These are phyloP conservation scores for Gentiana straminea DNA, from an alignment of 257 asterid species.

Conservation along the genomic window DNA sequence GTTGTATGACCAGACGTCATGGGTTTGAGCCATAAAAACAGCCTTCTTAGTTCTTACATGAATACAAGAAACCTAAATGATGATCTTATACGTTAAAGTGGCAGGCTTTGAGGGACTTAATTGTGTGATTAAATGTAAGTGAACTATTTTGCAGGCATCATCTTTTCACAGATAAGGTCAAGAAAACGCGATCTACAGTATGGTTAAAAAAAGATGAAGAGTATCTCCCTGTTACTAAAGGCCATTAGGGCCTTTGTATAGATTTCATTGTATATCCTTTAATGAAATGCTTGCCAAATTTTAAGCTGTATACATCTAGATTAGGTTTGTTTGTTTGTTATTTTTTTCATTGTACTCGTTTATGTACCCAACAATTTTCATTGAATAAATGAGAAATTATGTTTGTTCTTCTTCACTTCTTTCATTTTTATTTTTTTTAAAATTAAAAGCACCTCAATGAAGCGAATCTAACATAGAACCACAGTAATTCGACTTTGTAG, in stretches of 20 bases:
- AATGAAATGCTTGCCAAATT: background rate
- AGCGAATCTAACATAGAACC: no score
- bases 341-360: background rate
- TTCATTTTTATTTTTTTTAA: no score
- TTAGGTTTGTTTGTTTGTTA: background rate
- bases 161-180: conserved; percentile 53
- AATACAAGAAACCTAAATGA: background rate
- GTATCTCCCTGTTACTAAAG: conserved; percentile 28
- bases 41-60: background rate
- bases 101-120: no score
- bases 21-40: background rate
- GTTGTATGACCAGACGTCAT: no score
- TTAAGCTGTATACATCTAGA: background rate
- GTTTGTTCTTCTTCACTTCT: no score
- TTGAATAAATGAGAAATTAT: no score
- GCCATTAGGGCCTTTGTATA: conserved; percentile 15
- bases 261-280: background rate
- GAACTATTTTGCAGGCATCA: conserved; percentile 44
- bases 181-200: conserved; percentile 65
- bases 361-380: no score
- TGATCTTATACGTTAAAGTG: background rate
- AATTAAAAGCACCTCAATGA: no score
- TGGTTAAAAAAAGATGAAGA: conserved; percentile 51
- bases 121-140: no score
- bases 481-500: no score